Conservation (phyloP, 2,329 filamentous ascomycete genomes). For the Cordyceps cicadae region DNA sequence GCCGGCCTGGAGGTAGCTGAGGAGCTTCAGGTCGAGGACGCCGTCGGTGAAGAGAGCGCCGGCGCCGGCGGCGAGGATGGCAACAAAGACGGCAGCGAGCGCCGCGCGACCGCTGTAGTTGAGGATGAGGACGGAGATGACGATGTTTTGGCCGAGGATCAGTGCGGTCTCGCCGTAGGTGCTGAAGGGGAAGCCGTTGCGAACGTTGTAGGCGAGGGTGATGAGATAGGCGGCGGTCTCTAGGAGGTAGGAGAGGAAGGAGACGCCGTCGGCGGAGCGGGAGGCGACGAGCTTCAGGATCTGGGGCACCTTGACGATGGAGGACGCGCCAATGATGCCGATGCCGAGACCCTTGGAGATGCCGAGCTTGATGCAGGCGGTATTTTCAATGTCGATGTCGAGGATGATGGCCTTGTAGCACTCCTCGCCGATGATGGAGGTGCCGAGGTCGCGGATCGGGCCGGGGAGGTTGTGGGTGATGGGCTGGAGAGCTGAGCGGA, state of each 20-base stretch:
- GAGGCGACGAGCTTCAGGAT: constrained; percentile 84
- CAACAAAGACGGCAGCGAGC: constrained; percentile 69
- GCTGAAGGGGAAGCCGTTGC: constrained; percentile 88
- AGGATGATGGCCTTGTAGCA: constrained; percentile 86
- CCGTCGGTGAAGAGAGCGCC: constrained; percentile 62
- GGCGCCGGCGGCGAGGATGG: constrained; percentile 59
- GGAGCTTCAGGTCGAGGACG: constrained; percentile 55
- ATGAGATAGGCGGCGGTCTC: constrained; percentile 86
- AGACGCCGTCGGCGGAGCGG: constrained; percentile 73
- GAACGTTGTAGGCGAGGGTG: constrained; percentile 82
- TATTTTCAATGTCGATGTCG: constrained; percentile 70
- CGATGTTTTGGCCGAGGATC: constrained; percentile 85
- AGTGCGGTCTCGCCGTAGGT: constrained; percentile 93
- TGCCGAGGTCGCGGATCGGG: constrained; percentile 65
- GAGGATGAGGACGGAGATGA: constrained; percentile 79
- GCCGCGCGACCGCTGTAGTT: constrained; percentile 65
- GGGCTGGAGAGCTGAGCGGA: constrained; percentile 55
- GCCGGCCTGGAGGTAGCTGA: constrained; percentile 73
- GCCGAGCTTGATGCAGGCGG: constrained; percentile 76
- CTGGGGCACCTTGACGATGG: constrained; percentile 93
- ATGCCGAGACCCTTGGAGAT: constrained; percentile 89
- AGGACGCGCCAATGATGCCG: constrained; percentile 82
- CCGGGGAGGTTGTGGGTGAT: constrained; percentile 65
- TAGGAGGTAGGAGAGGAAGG: constrained; percentile 84
- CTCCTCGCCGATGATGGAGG: constrained; percentile 68